Evolutionary conservation across 164 flowering plant genomes (phyloP), one percentile per base, ranked within the genome.

Genomic region (Piper betle): DNA sequence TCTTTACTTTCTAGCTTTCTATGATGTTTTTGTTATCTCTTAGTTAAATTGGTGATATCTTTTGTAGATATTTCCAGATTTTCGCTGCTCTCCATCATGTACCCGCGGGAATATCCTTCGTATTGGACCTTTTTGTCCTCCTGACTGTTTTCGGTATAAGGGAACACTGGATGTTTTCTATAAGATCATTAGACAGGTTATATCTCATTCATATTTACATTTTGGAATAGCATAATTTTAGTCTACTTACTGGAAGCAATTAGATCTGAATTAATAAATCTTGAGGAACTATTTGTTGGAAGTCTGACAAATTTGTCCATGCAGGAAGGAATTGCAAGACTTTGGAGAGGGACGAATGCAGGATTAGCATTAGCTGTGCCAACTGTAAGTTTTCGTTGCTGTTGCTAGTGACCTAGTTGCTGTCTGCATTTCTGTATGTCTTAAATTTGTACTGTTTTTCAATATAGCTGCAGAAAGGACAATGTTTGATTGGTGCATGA

Each of bases 261-360:
- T 55, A 55, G 1, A 5, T 20, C 5, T 55, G 13, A 55, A 25
- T 15, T 53, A 20, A 25, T 25, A 11, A 55, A 20, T 25, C 8
- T 7, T 43, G 50, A 10, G 50, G 50, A 43, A 8, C 5, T 39
- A 50, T 8, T 9, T 39, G n/a, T 37, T 41, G 19, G 16, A 17
- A 18, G 40, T 59, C 50, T 59, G 12, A 41, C 46, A 39, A 17
- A 2, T 43, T 43, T 43, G 50, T 10, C 38, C 57, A 66, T 69
- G 68, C 95, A 94, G 97, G 99, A 94, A 74, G 97, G 99, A 60
- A 37, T 91, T 63, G 43, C 77, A 7, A 82, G 86, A 77, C 73
- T 94, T 18, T 94, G 99, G 99, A 79, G 96, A 73, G 99, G 97
- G 57, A 94, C 99, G 56, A 91, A 84, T 82, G 99, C 99, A 18